phyloP scores from a whole-genome alignment of 1,284 basidiomycete genomes.

The Ceratobasidium sp. region DNA sequence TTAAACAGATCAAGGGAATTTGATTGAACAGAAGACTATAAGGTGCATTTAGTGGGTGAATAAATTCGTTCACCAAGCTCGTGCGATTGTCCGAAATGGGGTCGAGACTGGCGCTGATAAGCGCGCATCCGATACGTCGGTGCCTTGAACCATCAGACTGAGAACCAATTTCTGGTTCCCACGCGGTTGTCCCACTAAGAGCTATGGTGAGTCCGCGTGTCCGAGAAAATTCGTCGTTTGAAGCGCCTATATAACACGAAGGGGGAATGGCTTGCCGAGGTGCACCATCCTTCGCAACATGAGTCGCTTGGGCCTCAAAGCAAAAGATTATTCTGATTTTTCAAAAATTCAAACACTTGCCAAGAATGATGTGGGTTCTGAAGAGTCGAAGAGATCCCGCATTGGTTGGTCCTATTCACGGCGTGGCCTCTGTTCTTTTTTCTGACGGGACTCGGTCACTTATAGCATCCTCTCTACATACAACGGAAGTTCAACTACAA shows the following conservation, averaged over 20 bases:
- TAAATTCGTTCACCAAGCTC: background rate
- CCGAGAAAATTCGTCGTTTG: too few relatives aligned
- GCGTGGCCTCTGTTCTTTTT: background rate
- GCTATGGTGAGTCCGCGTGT: too few relatives aligned
- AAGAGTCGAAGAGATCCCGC: background rate
- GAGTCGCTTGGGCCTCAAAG: slow-evolving; percentile 6
- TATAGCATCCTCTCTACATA: background rate
- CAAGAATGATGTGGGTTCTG: background rate
- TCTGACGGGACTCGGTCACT: background rate
- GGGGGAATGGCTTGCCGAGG: too few relatives aligned
- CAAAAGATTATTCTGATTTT: slow-evolving; percentile 17
- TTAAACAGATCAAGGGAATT: background rate
- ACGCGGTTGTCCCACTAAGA: too few relatives aligned
- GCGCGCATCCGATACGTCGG: too few relatives aligned
- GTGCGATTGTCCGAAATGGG: too few relatives aligned
- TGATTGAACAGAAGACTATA: background rate
- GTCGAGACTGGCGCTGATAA: too few relatives aligned
- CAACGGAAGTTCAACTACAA: slow-evolving; percentile 8
- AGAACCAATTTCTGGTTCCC: too few relatives aligned
- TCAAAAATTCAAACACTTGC: background rate
- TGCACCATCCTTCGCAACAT: background rate
- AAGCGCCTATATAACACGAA: too few relatives aligned
- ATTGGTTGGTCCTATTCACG: background rate
- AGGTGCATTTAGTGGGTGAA: slow-evolving; percentile 12
- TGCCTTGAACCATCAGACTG: too few relatives aligned